These are phyloP conservation scores for Rostrohypoxylon terebratum DNA, from an alignment of 495 filamentous ascomycete species.

Conservation along the genomic window DNA sequence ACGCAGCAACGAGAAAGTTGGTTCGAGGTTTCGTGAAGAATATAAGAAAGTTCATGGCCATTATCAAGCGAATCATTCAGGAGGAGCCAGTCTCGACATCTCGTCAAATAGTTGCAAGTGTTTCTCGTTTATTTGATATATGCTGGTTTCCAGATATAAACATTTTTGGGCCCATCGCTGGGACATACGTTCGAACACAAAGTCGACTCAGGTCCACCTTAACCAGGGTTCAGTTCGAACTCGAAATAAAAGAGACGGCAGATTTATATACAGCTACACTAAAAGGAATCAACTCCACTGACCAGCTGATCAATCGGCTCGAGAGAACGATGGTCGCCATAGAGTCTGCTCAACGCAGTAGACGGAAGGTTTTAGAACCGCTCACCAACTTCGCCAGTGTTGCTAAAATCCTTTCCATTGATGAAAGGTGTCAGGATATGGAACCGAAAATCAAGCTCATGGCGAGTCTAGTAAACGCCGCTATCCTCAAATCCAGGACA, in stretches of 20 bases:
- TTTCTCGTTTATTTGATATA: conserved; percentile 38
- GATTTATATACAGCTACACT: conserved; percentile 9
- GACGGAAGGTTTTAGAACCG: conserved; percentile 4
- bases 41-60: conserved; percentile 18
- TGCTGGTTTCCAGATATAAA: conserved; percentile 34
- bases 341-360: conserved; percentile 22
- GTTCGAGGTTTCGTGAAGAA: conserved; percentile 48
- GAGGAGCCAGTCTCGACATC: conserved; percentile 26
- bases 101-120: conserved; percentile 29
- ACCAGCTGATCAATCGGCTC: conserved; percentile 7
- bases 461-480: conserved; percentile 11
- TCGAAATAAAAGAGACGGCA: conserved; percentile 33
- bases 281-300: conserved; percentile 11
- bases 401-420: conserved; percentile 20
- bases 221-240: neutral
- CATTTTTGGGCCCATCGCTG: conserved; percentile 14
- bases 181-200: conserved; percentile 2
- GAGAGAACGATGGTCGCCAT: conserved; percentile 13
- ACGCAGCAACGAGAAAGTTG: conserved; percentile 42
- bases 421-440: conserved; percentile 22
- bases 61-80: conserved; percentile 18
- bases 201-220: conserved; percentile 14
- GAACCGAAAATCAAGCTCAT: conserved; percentile 21
- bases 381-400: conserved; percentile 16
- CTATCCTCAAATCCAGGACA: conserved; percentile 34